A percentile compares a stretch with the other conserved stretches of the same genome.
Evolutionary conservation across 2,329 filamentous ascomycete genomes (phyloP).

Genomic region (Colletotrichum sojae): DNA sequence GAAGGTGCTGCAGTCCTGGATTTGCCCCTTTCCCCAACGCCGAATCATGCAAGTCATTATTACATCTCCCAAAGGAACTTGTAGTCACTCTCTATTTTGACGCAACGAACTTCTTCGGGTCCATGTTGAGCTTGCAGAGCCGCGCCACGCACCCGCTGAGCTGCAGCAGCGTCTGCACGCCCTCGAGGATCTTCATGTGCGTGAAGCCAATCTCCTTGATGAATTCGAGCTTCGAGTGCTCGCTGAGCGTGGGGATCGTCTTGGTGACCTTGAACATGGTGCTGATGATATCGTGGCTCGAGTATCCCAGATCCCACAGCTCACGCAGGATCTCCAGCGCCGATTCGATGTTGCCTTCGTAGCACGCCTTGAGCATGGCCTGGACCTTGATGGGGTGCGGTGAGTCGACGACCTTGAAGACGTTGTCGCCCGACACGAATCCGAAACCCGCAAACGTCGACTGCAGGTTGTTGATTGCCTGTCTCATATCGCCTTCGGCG

Average conservation of each 20-base stretch:
- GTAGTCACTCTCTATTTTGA: conserved; percentile 48
- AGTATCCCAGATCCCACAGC: conserved; percentile 95
- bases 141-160: conserved; percentile 93
- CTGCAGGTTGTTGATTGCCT: conserved; percentile 98
- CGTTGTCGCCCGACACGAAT: conserved; percentile 97
- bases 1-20: conserved; percentile 19
- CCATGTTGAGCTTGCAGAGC: conserved; percentile 97
- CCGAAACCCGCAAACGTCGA: conserved; percentile 94
- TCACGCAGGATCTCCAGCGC: conserved; percentile 90
- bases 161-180: conserved; percentile 94
- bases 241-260: conserved; percentile 90
- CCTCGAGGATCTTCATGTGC: conserved; percentile 99
- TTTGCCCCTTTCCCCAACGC: conserved; percentile 49
- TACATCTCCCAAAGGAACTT: conserved; percentile 6
- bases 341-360: conserved; percentile 90
- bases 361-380: conserved; percentile 97
- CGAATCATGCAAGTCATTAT: conserved; percentile 47
- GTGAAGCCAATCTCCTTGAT: conserved; percentile 99
- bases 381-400: conserved; percentile 99
- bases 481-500: conserved; percentile 98
- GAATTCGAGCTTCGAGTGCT: conserved; percentile 96
- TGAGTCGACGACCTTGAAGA: conserved; percentile 97
- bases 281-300: conserved; percentile 98
- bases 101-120: conserved; percentile 80
- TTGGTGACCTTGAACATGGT: conserved; percentile 99